Conservation (phyloP, 306 rosid species). For the Malus orientalis region DNA sequence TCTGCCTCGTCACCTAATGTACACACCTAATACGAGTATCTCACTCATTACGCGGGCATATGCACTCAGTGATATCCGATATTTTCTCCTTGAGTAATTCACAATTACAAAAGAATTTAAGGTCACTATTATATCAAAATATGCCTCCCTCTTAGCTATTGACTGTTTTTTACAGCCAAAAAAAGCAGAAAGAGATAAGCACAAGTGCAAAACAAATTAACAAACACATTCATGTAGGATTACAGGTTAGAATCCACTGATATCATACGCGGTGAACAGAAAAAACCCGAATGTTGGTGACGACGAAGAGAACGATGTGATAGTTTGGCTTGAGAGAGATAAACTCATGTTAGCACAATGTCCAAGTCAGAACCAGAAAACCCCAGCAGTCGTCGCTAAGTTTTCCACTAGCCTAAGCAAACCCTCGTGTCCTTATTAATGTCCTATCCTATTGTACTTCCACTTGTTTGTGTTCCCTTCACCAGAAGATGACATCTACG, state of each 20-base stretch:
- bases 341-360: too few species aligned
- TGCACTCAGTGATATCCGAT: too few species aligned
- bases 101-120: not conserved
- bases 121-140: not conserved
- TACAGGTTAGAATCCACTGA: not conserved
- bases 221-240: not conserved
- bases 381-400: not conserved
- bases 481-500: not conserved
- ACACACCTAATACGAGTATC: too few species aligned
- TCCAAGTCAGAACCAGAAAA: not conserved
- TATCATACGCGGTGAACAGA: not conserved
- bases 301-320: too few species aligned
- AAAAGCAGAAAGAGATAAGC: not conserved
- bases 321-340: too few species aligned
- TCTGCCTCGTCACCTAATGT: too few species aligned
- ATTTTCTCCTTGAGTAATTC: not conserved
- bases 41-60: too few species aligned
- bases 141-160: not conserved
- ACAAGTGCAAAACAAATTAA: not conserved
- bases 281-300: not conserved
- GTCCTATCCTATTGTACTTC: not conserved
- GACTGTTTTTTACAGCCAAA: not conserved
- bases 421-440: not conserved
- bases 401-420: not conserved
- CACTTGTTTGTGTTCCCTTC: slow-evolving; percentile 13